A percentile compares a stretch with the other conserved stretches of the same genome.
These are phyloP conservation scores for Penicillium arizonense DNA, from an alignment of 495 filamentous ascomycete species.

Conservation along the genomic window DNA sequence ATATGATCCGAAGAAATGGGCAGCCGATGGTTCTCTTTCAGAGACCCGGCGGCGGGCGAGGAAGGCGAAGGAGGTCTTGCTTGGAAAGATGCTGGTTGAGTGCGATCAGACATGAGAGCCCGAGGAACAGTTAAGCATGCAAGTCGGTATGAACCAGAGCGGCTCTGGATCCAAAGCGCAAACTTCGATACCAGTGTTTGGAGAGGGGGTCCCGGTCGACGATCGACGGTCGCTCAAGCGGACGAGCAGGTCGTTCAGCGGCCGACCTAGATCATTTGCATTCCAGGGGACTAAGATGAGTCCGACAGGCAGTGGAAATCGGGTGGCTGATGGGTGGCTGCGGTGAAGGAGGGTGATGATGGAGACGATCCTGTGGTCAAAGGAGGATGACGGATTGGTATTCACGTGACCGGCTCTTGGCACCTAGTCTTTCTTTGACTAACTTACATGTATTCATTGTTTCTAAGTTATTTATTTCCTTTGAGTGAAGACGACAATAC, in stretches of 20 bases:
- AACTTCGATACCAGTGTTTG: slow-evolving; percentile 19
- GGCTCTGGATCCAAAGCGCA: slow-evolving; percentile 20
- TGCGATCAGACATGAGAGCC: slow-evolving; percentile 46
- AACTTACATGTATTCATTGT: neutral
- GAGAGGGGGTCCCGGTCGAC: slow-evolving; percentile 28
- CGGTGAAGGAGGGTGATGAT: slow-evolving; percentile 26
- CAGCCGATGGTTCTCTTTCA: slow-evolving; percentile 38
- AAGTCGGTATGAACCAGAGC: slow-evolving; percentile 6
- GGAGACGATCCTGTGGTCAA: slow-evolving; percentile 32
- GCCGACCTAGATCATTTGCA: slow-evolving; percentile 38
- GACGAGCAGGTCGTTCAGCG: slow-evolving; percentile 40
- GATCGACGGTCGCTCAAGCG: slow-evolving; percentile 42
- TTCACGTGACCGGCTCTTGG: slow-evolving; percentile 34
- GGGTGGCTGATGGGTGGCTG: slow-evolving; percentile 26
- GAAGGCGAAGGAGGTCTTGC: slow-evolving; percentile 44
- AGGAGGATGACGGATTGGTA: slow-evolving; percentile 37
- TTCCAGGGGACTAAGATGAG: slow-evolving; percentile 30
- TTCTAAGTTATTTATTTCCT: neutral
- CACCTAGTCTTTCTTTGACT: neutral
- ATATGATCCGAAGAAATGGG: slow-evolving; percentile 34
- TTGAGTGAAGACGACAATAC: neutral
- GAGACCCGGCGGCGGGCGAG: slow-evolving; percentile 38
- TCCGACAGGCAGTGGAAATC: slow-evolving; percentile 10
- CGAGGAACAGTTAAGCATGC: slow-evolving; percentile 11
- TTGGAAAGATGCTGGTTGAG: slow-evolving; percentile 36